Conservation (phyloP, 495 filamentous ascomycete species). For the Daldinia decipiens region DNA sequence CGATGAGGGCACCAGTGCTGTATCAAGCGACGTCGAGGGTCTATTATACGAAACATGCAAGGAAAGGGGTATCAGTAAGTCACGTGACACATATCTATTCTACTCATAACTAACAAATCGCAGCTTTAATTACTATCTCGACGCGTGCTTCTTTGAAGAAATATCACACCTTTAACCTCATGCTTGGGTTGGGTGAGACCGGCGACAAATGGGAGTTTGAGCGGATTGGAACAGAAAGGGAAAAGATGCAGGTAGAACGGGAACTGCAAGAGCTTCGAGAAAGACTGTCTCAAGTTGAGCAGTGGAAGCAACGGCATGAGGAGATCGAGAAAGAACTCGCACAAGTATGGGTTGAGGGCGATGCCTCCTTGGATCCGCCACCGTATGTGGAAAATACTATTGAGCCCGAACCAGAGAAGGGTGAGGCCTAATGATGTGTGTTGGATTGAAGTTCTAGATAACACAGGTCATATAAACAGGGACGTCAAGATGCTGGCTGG, state of each 20-base stretch:
- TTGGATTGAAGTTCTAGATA: neutral
- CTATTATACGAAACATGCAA: conserved; percentile 92
- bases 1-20: conserved; percentile 94
- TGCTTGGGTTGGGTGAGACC: conserved; percentile 75
- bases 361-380: conserved; percentile 54
- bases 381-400: conserved; percentile 47
- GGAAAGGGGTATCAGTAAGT: conserved; percentile 87
- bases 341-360: conserved; percentile 65
- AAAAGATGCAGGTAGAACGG: conserved; percentile 89
- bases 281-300: conserved; percentile 79
- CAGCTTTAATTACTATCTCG: conserved; percentile 89
- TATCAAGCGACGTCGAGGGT: conserved; percentile 93
- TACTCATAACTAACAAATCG: conserved; percentile 41
- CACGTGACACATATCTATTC: neutral
- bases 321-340: conserved; percentile 71
- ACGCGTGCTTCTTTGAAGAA: conserved; percentile 93
- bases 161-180: conserved; percentile 91
- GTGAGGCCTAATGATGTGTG: conserved; percentile 16
- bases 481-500: neutral
- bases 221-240: conserved; percentile 88
- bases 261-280: conserved; percentile 87
- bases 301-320: conserved; percentile 80
- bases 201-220: conserved; percentile 85
- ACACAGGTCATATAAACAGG: neutral
- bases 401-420: conserved; percentile 40